Evolutionary conservation across 176 grass and related monocot species (phyloP), one percentile per base, ranked within the genome.

Genomic region (Eragrostis curvula): DNA sequence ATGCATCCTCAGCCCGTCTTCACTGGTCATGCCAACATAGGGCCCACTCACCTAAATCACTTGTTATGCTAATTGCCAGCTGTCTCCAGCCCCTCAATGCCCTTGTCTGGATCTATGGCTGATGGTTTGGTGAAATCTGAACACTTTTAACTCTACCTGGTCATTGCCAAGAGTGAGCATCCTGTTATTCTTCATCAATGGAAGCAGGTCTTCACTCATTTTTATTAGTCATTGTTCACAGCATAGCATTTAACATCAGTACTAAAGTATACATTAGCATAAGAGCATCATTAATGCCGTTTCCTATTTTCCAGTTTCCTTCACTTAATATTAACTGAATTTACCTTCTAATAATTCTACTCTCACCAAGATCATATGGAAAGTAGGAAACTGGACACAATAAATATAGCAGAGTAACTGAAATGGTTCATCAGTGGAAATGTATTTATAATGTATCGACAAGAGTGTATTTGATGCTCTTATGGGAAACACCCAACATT

Each of bases 341-440:
- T 74, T 73, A 53, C 32, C 59, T 42, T 65, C 24, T 65, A 23
- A 16, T 24, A 21, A 60, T 48, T 45, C 25, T 83, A 24, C 8
- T 74, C 18, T 30, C n/a, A 66, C 14, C 45, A 75, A 66, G 32
- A 52, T 17, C 25, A 84, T 57, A 67, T 84, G 23, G 41, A 36
- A 60, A 18, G 32, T 43, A 15, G 15, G 18, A 39, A 27, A 56
- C n/a, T 56, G 21, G 24, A 84, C 23, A 46, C 41, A 62, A 46
- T 45, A 43, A 67, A 68, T 44, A 74, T 75, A 83, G 75, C n/a
- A 73, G 29, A 30, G 10, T 29, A 21, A 6, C 66, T 76, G 39
- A 30, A 25, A 58, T 65, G 12, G 28, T 47, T 66, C 63, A 24
- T 7, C 47, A 57, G 30, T 1, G 12, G 61, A 77, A 57, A 73